Percentiles rank a stretch among this genome's conserved stretches.
Evolutionary conservation across 2,329 filamentous ascomycete genomes (phyloP).

Genomic region (Cadophora sp.): DNA sequence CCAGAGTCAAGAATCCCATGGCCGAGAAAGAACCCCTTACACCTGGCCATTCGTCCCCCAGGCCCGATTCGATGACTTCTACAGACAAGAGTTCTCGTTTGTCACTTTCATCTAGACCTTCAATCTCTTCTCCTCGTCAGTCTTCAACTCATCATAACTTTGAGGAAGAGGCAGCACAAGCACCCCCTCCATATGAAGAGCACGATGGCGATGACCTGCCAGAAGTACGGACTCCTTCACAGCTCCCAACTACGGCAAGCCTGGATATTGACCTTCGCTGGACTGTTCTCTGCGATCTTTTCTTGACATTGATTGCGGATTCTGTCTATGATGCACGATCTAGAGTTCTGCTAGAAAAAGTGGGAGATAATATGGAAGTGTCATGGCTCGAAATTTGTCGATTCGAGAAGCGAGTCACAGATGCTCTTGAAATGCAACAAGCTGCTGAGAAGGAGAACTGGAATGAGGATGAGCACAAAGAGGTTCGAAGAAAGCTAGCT

Average conservation of each 20-base stretch:
- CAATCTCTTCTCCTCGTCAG: constrained; percentile 31
- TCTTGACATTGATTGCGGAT: constrained; percentile 95
- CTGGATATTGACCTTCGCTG: constrained; percentile 96
- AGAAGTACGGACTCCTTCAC: constrained; percentile 80
- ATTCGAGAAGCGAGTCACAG: constrained; percentile 96
- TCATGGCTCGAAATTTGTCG: constrained; percentile 92
- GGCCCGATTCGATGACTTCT: constrained; percentile 35
- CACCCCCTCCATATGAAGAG: constrained; percentile 66
- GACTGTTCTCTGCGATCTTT: constrained; percentile 96
- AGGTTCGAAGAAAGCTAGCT: constrained; percentile 79
- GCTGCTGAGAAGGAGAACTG: constrained; percentile 93
- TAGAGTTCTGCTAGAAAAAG: constrained; percentile 80
- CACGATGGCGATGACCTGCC: constrained; percentile 75
- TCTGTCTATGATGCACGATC: constrained; percentile 92
- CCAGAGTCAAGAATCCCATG: constrained; percentile 91
- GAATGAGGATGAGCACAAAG: constrained; percentile 96
- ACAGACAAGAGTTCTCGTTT: constrained; percentile 45
- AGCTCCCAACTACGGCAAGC: constrained; percentile 80
- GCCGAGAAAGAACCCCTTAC: constrained; percentile 56
- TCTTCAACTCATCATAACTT: constrained; percentile 30
- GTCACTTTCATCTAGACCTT: constrained; percentile 47
- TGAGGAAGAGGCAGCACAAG: constrained; percentile 57
- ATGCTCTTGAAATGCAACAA: constrained; percentile 97
- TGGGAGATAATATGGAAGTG: constrained; percentile 81
- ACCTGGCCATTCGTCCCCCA: constrained; percentile 35